Base-by-base conservation (phyloP, 2,329 filamentous ascomycete genomes). In the Pseudocercospora fuligena region DNA sequence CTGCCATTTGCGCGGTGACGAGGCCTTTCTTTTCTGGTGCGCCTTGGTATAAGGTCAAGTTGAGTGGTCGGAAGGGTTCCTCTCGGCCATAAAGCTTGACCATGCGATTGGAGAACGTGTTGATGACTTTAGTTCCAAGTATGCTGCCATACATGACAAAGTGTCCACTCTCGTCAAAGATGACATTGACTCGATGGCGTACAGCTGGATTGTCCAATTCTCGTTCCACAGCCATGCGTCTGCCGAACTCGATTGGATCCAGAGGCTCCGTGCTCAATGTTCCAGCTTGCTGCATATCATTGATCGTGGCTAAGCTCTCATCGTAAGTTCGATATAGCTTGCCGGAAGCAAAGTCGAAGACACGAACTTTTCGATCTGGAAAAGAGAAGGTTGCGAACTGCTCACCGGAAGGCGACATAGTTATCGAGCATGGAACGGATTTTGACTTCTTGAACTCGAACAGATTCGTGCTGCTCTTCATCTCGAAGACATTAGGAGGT, bases 361-460 rank as follows among this genome's bases (percentile, higher is more conserved):
- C 82, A 27, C 95, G 90, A 57, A 99, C 88, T 79, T 97, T 96
- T 64, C 95, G 89, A 79, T 99, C 95, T 0, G 95, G 96, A 72
- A 97, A 90, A 0, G 95, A 99, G 73, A 95, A 90, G 0, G 93
- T 91, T 1, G 91, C 93, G 75, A 99, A 95, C 66, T 93, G 92
- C 65, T 91, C 87, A 5, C 94, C 93, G 0, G 90, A 90, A 0
- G 94, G 93, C 0, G 95, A 97, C 56, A 99, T 87, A 0, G 91
- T 92, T 58, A 99, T 83, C 11, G 92, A 92, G 3, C 89, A 88
- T 0, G 94, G 94, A 0, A 90, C 87, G 0, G 93, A 92, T 78
- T 97, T 98, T 60, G 92, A 73, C 80, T 97, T 98, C 76, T 97
- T 98, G 82, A 99, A 98, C 61, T 97, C 94, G 76, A 98, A 99